Conservation (phyloP, 768 basidiomycete genomes). For the Cantharellus anzutake region DNA sequence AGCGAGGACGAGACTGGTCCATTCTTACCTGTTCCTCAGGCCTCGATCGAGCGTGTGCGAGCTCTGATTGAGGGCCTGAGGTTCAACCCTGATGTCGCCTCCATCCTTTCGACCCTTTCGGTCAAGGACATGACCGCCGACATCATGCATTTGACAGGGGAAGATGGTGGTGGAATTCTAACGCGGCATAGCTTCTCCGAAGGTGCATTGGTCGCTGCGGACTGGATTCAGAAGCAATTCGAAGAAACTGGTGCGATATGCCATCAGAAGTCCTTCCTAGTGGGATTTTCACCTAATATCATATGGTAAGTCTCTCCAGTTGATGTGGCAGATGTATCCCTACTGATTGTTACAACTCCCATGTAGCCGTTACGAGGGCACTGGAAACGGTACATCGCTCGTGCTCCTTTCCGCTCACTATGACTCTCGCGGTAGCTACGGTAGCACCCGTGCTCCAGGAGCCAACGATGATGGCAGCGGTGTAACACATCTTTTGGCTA, state of each 20-base stretch:
- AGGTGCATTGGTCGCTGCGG: conserved; percentile 44
- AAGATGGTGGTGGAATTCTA: conserved; percentile 51
- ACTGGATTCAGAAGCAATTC: conserved; percentile 55
- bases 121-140: conserved; percentile 45
- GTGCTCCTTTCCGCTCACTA: conserved; percentile 77
- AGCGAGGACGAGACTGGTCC: conserved; percentile 21
- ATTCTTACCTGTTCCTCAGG: conserved; percentile 32
- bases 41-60: conserved; percentile 35
- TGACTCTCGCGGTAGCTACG: conserved; percentile 81
- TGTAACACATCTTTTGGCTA: conserved; percentile 53
- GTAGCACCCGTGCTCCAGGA: conserved; percentile 25
- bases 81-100: conserved; percentile 51
- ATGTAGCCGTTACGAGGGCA: conserved; percentile 36
- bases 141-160: conserved; percentile 70
- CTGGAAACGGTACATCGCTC: conserved; percentile 36
- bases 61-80: conserved; percentile 36
- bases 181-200: conserved; percentile 68
- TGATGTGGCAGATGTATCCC: neutral
- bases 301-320: conserved; percentile 36
- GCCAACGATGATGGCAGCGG: conserved; percentile 48
- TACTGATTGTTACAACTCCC: neutral
- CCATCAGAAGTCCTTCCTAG: conserved; percentile 41
- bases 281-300: conserved; percentile 71
- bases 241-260: conserved; percentile 63
- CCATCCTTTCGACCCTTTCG: conserved; percentile 50